Percentiles rank a stretch among this genome's conserved stretches.
These are phyloP conservation scores for Trametes elegans DNA, from an alignment of 768 basidiomycete species.

Conservation along the genomic window DNA sequence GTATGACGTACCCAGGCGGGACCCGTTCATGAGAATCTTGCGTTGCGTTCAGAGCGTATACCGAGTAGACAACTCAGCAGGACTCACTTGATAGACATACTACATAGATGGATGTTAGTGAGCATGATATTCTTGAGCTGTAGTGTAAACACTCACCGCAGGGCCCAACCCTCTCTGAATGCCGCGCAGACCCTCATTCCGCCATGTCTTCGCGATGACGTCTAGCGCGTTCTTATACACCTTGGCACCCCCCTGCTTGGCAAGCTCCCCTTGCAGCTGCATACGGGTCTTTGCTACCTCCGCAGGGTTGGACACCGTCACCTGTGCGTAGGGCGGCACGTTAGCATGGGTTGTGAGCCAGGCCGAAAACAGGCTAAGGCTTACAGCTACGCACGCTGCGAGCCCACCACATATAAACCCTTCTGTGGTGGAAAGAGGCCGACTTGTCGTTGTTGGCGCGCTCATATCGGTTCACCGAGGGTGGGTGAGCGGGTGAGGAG, in stretches of 20 bases:
- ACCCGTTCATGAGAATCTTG: constrained; percentile 92
- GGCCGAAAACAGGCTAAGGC: constrained; percentile 29
- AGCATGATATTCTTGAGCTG: background rate
- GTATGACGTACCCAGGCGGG: constrained; percentile 63
- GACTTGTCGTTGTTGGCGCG: background rate
- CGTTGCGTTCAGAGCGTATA: background rate
- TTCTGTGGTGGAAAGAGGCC: constrained; percentile 63
- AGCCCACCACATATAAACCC: constrained; percentile 87
- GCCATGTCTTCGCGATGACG: constrained; percentile 83
- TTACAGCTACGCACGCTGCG: constrained; percentile 88
- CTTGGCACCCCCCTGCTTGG: constrained; percentile 63
- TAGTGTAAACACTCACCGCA: constrained; percentile 58
- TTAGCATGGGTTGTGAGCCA: constrained; percentile 1
- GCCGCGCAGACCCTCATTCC: constrained; percentile 87
- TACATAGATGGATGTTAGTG: constrained; percentile 30
- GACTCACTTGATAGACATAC: constrained; percentile 88
- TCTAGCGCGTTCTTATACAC: constrained; percentile 92
- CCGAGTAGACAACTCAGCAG: background rate
- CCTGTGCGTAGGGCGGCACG: constrained; percentile 39
- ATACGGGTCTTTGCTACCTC: constrained; percentile 93
- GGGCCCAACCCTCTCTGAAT: constrained; percentile 88
- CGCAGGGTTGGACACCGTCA: constrained; percentile 76
- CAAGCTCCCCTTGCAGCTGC: constrained; percentile 94
- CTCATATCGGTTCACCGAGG: background rate
- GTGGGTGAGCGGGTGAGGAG: background rate